Base-by-base conservation (phyloP, 2,329 filamentous ascomycete genomes). In the Diaporthe eres region DNA sequence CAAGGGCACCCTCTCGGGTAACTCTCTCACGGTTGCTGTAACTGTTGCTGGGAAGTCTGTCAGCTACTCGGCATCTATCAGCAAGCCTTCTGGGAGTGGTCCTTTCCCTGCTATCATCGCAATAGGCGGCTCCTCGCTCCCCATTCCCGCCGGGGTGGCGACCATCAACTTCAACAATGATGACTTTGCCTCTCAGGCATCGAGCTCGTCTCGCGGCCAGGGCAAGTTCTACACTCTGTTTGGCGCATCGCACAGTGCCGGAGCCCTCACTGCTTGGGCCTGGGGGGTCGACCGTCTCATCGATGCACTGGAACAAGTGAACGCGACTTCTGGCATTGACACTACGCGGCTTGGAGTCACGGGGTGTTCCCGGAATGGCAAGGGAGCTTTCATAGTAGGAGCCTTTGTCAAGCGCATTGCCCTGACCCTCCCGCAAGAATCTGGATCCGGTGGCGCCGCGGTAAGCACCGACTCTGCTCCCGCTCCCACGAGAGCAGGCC, bases 321-420 rank as follows among this genome's bases (percentile, higher is more conserved):
- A 85, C 19, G 79, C 82, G 22, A 81, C 81, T 17, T 86, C 85
- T 31, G 84, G 85, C 53, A 91, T 92, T 80, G 86, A 90, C 81
- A 79, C 85, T 34, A 85, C 81, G 51, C 84, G 84, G 3, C 82
- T 90, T 28, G 91, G 89, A 65, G 90, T 92, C 2, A 92, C 90
- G 19, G 91, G 91, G 7, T 93, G 91, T 85, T 92, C 90, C 72
- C 88, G 91, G 55, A 91, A 92, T 82, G 91, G 90, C 74, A 92
- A 92, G 84, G 91, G 91, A 17, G 90, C 91, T 42, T 87, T 92
- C 77, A 85, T 92, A n/a, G 89, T 88, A 6, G 90, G 90, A 22
- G 90, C 91, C 3, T 85, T 92, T 31, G 89, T 90, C 76, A 81
- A 85, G 72, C 90, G 91, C 57, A 90, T 92, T 76, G 90, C 88